Evolutionary conservation across 805 yeast genomes (phyloP), one percentile per base, ranked within the genome.

Genomic region (Yarrowia hollandica): DNA sequence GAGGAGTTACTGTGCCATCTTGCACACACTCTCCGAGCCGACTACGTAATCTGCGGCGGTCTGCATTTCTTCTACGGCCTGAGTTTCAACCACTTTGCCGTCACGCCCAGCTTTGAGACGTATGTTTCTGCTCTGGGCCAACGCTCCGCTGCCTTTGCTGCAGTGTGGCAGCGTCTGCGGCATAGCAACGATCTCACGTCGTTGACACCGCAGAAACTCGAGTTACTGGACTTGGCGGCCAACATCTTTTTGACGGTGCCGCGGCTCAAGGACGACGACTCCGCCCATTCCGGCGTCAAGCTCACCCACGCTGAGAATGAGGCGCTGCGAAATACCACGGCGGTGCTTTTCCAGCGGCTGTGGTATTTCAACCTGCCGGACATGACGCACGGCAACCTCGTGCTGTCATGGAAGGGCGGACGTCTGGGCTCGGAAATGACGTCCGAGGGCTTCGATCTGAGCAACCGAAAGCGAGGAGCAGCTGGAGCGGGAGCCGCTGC

Each of bases 361-460:
- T 87, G 95, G 95, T 89, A 87, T 69, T 84, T 83, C 69, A 85
- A 85, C 65, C 72, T 87, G 42, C 81, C 90, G 65, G 92, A 86
- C 67, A 77, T 77, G 25, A 70, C 75, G 21, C 72, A 75, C 63
- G 90, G 86, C 6, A 69, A 72, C 52, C 72, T 83, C 57, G 70
- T 74, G 48, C 72, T 81, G 60, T 74, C 73, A 58, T 72, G 75
- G 61, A 72, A 67, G 12, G 73, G 76, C 56, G 82, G 86, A 2
- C 70, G 75, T 54, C 73, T 86, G 59, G 75, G 76, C 38, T 76
- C 83, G 68, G 82, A 82, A 58, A 75, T 82, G 39, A 68, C 69
- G 25, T 76, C 88, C 5, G 75, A 74, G 44, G 94, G 94, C 2
- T 85, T 85, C 66, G 83, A 84, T 64, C 85, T 85, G 68, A 72